phyloP scores from a whole-genome alignment of 2,329 filamentous ascomycete genomes.

The Trichoderma endophyticum region DNA sequence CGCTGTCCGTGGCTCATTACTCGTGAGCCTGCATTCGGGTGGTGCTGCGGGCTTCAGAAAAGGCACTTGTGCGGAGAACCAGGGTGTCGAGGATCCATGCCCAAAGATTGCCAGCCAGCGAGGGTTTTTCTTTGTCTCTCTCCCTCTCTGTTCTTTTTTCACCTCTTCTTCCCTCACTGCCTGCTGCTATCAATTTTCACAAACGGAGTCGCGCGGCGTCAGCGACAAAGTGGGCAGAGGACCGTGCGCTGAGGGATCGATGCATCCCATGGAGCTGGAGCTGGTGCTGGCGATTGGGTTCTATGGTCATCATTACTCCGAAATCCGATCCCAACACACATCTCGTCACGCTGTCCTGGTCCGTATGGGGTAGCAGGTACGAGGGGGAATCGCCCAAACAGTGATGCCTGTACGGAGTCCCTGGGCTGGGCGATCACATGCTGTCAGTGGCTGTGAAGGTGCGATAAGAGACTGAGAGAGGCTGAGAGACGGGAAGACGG shows the following conservation, averaged over 20 bases:
- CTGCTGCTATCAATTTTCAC: background rate
- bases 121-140: background rate
- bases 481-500: background rate
- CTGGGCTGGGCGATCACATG: background rate
- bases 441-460: background rate
- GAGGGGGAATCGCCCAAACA: background rate
- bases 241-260: slow-evolving; percentile 10
- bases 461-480: background rate
- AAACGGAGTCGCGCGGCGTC: slow-evolving; percentile 2
- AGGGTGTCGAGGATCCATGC: background rate
- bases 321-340: slow-evolving; percentile 1
- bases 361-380: background rate
- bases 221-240: slow-evolving; percentile 4
- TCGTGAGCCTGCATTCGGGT: background rate
- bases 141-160: background rate
- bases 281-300: slow-evolving; percentile 6
- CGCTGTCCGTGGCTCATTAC: background rate
- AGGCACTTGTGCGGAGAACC: background rate
- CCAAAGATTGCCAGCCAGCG: background rate
- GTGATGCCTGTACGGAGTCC: background rate
- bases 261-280: background rate
- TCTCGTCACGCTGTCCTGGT: background rate
- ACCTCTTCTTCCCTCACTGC: background rate
- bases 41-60: background rate
- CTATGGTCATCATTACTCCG: slow-evolving; percentile 15